Conservation (phyloP, 257 asterid genomes). For the Solanum sparsipilum region DNA sequence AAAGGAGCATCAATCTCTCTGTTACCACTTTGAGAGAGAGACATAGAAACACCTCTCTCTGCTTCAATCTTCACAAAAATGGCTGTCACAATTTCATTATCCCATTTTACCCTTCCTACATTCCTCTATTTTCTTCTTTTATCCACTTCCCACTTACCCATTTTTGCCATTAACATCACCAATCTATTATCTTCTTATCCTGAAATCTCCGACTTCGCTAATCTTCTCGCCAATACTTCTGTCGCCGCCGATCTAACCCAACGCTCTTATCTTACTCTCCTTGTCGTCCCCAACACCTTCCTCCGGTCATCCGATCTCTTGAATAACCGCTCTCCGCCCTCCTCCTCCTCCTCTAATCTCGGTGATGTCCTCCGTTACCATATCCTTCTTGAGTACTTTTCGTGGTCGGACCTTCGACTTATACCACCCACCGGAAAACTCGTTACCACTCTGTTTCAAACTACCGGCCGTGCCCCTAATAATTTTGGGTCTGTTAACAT, state of each 20-base stretch:
- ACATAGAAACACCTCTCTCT: not conserved
- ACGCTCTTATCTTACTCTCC: conserved; percentile 53
- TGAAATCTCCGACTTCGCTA: conserved; percentile 49
- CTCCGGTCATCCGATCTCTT: conserved; percentile 31
- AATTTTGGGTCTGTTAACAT: conserved; percentile 59
- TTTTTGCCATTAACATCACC: conserved; percentile 40
- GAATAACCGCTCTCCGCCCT: conserved; percentile 3
- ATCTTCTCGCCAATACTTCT: conserved; percentile 55
- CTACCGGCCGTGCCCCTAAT: conserved; percentile 61
- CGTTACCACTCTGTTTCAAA: conserved; percentile 60
- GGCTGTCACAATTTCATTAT: conserved; percentile 31
- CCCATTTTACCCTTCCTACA: conserved; percentile 42
- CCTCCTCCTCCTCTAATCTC: conserved; percentile 33
- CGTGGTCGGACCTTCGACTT: conserved; percentile 49
- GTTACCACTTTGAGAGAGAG: not conserved
- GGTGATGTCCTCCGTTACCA: conserved; percentile 80
- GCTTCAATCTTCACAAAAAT: conserved; percentile 20
- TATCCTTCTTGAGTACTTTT: conserved; percentile 60
- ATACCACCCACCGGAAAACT: conserved; percentile 48
- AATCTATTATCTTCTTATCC: conserved; percentile 43
- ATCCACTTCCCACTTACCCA: conserved; percentile 15
- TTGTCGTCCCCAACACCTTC: conserved; percentile 55
- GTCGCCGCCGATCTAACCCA: conserved; percentile 52
- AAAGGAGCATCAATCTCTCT: not conserved
- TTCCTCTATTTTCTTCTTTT: conserved; percentile 42